Percentiles rank a stretch among this genome's conserved stretches.
Conservation (phyloP, 2,329 filamentous ascomycete genomes). For the Aspergillus calidoustus region DNA sequence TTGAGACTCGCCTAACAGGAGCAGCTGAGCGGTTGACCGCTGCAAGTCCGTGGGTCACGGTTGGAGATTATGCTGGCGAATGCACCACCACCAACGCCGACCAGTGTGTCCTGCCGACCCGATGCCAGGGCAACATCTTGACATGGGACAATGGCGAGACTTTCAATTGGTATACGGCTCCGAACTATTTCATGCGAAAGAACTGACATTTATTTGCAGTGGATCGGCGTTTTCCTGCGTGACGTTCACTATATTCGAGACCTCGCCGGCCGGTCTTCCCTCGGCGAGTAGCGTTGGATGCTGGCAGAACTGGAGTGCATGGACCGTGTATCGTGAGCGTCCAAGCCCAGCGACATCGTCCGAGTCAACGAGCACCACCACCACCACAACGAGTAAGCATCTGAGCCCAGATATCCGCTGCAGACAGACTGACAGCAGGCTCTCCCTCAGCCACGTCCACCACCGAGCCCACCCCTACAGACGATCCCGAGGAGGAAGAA, state of each 20-base stretch:
- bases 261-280: neutral
- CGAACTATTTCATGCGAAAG: neutral
- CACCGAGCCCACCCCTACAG: neutral
- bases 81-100: neutral
- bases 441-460: neutral
- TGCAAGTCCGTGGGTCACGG: neutral
- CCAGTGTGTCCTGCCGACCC: neutral
- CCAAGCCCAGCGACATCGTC: neutral
- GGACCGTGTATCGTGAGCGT: conserved; percentile 1
- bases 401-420: neutral
- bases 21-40: conserved; percentile 5
- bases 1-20: neutral
- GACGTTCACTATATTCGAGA: conserved; percentile 9
- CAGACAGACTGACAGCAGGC: neutral
- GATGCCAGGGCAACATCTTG: conserved; percentile 1
- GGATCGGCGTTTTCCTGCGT: conserved; percentile 5
- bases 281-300: conserved; percentile 10
- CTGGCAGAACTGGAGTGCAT: conserved; percentile 9
- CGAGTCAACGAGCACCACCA: neutral
- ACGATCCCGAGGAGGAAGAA: neutral
- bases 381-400: neutral
- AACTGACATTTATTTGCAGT: neutral
- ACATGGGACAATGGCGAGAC: neutral
- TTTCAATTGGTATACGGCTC: neutral
- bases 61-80: neutral